phyloP scores from a whole-genome alignment of 1,139 yeast species.

The Saccharomycopsis phalli region DNA sequence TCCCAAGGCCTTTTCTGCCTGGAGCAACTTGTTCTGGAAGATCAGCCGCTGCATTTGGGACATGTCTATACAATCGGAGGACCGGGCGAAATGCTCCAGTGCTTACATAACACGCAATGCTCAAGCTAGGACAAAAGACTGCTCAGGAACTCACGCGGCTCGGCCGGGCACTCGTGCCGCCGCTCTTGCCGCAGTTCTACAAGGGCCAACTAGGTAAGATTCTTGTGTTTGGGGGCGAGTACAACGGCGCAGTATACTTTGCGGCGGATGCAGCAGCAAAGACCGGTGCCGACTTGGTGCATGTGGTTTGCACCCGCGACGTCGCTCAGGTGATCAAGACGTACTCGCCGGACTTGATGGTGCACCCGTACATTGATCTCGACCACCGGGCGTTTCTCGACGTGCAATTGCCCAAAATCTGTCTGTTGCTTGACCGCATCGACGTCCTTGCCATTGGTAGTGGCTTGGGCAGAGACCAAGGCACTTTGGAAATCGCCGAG shows the following conservation, averaged over 20 bases:
- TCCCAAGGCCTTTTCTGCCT: conserved; percentile 34
- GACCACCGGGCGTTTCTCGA: conserved; percentile 24
- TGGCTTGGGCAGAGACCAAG: conserved; percentile 77
- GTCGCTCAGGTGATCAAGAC: conserved; percentile 80
- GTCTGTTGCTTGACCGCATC: conserved; percentile 48
- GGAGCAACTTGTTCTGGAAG: conserved; percentile 32
- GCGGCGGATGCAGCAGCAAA: conserved; percentile 77
- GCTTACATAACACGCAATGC: too few relatives aligned
- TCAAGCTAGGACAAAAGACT: conserved; percentile 8
- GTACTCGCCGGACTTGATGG: conserved; percentile 92
- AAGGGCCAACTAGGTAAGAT: conserved; percentile 78
- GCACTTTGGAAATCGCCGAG: conserved; percentile 54
- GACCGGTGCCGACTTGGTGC: conserved; percentile 84
- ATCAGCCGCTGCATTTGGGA: conserved; percentile 38
- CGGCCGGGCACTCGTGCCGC: conserved; percentile 60
- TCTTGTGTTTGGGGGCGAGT: conserved; percentile 87
- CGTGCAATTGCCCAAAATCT: conserved; percentile 46
- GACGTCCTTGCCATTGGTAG: conserved; percentile 89
- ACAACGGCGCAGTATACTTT: conserved; percentile 95
- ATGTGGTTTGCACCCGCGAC: conserved; percentile 67
- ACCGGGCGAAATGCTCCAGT: neutral
- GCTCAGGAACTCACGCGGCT: conserved; percentile 40
- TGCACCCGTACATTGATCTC: conserved; percentile 63
- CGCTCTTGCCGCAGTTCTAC: conserved; percentile 60
- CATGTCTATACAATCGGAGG: conserved; percentile 27